Percentiles rank a stretch among this genome's conserved stretches.
Evolutionary conservation across 202 grass and related monocot species (phyloP).

Genomic region (Miscanthus sacchariflorus): DNA sequence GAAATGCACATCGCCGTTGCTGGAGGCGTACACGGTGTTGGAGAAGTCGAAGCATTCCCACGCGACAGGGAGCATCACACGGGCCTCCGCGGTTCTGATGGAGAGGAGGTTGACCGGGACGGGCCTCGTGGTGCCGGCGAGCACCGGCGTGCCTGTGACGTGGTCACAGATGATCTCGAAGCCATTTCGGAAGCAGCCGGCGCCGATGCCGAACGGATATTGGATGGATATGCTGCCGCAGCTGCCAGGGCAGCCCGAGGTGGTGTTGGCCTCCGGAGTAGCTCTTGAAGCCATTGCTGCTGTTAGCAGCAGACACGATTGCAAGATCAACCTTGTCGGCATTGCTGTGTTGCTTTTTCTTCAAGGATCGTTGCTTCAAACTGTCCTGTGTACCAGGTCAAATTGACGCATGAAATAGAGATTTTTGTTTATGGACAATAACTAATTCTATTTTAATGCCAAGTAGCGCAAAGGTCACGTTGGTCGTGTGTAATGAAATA

Average conservation of each 20-base stretch:
- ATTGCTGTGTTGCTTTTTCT: too few species aligned
- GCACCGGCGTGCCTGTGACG: neutral
- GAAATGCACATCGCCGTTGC: constrained; percentile 6
- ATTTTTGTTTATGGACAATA: too few species aligned
- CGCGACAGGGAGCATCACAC: constrained; percentile 13
- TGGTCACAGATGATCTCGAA: constrained; percentile 18
- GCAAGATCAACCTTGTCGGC: too few species aligned
- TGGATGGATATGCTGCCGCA: neutral
- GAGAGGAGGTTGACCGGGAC: neutral
- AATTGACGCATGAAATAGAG: too few species aligned
- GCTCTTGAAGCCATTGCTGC: neutral
- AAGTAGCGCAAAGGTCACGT: too few species aligned
- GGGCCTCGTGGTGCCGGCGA: neutral
- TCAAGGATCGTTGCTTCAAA: too few species aligned
- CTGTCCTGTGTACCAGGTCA: too few species aligned
- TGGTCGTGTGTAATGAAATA: too few species aligned
- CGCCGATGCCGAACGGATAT: constrained; percentile 16
- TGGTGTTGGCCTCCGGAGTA: neutral
- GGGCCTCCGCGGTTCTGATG: neutral
- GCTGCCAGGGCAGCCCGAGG: neutral
- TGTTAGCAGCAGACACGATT: neutral
- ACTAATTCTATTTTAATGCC: too few species aligned
- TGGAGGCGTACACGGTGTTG: neutral
- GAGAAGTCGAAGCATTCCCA: constrained; percentile 16
- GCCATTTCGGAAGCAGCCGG: constrained; percentile 19